Conservation (phyloP, 257 asterid species). For the Leonotis leonurus region DNA sequence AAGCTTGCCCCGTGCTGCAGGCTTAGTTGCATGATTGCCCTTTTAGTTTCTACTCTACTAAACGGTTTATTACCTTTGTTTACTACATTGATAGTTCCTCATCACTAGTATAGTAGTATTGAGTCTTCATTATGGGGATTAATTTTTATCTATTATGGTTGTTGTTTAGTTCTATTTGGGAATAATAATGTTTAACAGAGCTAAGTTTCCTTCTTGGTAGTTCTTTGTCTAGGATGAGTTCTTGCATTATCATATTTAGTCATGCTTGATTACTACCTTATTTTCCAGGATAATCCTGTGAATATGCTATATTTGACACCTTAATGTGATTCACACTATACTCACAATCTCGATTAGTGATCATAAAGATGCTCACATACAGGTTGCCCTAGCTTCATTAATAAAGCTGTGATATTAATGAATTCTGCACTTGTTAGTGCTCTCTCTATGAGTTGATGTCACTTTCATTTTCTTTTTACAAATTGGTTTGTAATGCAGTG, state of each 20-base stretch:
- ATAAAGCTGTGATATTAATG: neutral
- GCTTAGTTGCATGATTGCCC: conserved; percentile 14
- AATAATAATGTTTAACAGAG: neutral
- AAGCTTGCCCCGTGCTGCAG: neutral
- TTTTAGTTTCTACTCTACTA: too few relatives aligned
- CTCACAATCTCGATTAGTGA: neutral
- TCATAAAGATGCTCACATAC: neutral
- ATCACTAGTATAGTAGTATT: neutral
- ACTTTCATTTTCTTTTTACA: neutral
- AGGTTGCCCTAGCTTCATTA: conserved; percentile 7
- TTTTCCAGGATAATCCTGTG: neutral
- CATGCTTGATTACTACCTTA: too few relatives aligned
- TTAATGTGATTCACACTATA: neutral
- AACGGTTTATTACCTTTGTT: conserved; percentile 14
- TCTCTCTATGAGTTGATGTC: conserved; percentile 6
- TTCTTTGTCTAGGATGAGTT: neutral
- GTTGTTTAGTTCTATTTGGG: neutral
- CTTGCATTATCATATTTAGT: neutral
- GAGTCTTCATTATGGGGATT: neutral
- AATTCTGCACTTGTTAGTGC: neutral
- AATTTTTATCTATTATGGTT: neutral
- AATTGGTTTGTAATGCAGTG: neutral
- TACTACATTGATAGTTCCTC: neutral
- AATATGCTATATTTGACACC: neutral
- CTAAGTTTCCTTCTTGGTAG: too few relatives aligned